These are phyloP conservation scores for Rutstroemia sp. DNA, from an alignment of 2,329 filamentous ascomycete species.

Conservation along the genomic window DNA sequence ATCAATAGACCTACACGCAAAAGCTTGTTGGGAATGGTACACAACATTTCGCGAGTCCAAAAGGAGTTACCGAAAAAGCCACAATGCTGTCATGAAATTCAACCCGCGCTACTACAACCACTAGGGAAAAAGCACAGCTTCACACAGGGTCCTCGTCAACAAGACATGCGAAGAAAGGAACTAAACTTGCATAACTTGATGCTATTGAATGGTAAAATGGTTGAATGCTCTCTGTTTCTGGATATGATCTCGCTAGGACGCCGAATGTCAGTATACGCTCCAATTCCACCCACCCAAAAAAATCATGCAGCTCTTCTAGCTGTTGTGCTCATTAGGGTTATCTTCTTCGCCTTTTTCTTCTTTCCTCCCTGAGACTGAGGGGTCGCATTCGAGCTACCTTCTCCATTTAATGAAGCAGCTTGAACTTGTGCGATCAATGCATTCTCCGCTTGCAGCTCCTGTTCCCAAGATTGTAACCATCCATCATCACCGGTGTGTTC, in stretches of 20 bases:
- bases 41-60: no score
- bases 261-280: constrained; percentile 1
- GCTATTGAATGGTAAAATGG: constrained; percentile 5
- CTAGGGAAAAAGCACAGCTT: no score
- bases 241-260: constrained; percentile 3
- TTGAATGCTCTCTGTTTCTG: background rate
- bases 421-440: constrained; percentile 51
- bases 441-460: constrained; percentile 61
- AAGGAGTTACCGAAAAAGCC: no score
- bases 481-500: constrained; percentile 56
- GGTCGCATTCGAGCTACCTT: constrained; percentile 11
- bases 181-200: constrained; percentile 4
- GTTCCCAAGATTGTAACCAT: constrained; percentile 80
- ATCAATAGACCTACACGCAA: no score
- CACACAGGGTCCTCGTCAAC: no score
- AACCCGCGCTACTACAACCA: no score
- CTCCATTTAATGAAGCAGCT: constrained; percentile 38
- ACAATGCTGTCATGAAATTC: no score
- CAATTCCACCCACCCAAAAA: background rate
- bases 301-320: constrained; percentile 34
- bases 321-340: constrained; percentile 61
- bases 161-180: background rate
- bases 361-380: constrained; percentile 32
- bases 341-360: constrained; percentile 68
- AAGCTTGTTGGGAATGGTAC: no score